Evolutionary conservation across 208 protist genomes (phyloP).

Genomic region (Trypanosoma brucei): DNA sequence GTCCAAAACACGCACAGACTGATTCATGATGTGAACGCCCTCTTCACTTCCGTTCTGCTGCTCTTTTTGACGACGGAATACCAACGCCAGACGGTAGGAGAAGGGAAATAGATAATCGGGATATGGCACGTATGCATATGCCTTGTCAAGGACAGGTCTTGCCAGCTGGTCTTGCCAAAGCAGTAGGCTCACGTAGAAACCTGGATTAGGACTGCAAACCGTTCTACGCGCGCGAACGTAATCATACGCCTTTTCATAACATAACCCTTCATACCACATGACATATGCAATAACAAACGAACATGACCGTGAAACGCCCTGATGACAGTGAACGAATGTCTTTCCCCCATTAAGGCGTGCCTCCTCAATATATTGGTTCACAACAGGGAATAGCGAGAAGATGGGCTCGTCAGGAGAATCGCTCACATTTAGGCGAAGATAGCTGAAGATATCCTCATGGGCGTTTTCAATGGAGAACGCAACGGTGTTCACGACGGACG

Average conservation of each 20-base stretch:
- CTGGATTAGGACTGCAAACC: conserved; percentile 87
- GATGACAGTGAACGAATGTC: conserved; percentile 93
- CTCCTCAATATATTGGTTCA: conserved; percentile 85
- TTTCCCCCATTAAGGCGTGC: conserved; percentile 44
- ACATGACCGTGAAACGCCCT: conserved; percentile 90
- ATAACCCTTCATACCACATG: conserved; percentile 83
- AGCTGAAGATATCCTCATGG: conserved; percentile 74
- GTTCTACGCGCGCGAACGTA: conserved; percentile 58
- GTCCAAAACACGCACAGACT: conserved; percentile 19
- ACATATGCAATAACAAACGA: conserved; percentile 89
- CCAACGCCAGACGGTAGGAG: conserved; percentile 49
- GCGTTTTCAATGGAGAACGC: conserved; percentile 66
- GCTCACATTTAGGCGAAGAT: conserved; percentile 75
- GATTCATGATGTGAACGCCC: conserved; percentile 22
- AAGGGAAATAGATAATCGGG: conserved; percentile 29
- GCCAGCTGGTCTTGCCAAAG: conserved; percentile 74
- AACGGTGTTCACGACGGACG: conserved; percentile 91
- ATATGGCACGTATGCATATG: conserved; percentile 66
- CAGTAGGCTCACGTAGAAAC: conserved; percentile 86
- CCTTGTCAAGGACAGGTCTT: conserved; percentile 38
- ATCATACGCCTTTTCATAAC: conserved; percentile 81
- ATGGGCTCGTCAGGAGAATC: conserved; percentile 90
- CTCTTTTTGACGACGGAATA: conserved; percentile 19
- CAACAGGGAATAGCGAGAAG: conserved; percentile 82
- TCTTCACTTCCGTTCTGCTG: conserved; percentile 6